Conservation (phyloP, 805 yeast genomes). For the Myxozyma lipomycoides region DNA sequence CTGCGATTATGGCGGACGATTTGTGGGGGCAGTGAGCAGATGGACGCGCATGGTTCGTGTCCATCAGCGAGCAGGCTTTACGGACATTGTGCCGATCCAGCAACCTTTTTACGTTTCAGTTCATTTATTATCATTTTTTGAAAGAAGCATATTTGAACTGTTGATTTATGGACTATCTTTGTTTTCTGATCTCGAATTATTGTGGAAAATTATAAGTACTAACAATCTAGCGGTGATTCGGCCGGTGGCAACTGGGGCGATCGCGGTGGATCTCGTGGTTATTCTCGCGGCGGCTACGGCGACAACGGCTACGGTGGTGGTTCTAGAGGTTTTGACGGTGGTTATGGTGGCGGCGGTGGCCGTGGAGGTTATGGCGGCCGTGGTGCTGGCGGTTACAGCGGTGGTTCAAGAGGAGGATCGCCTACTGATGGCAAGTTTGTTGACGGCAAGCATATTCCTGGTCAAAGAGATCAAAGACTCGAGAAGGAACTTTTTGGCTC, state of each 20-base stretch:
- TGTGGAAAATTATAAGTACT: too few relatives aligned
- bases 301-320: conserved; percentile 20
- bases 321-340: conserved; percentile 27
- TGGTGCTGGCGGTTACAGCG: conserved; percentile 33
- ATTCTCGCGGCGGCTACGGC: conserved; percentile 5
- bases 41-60: too few relatives aligned
- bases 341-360: conserved; percentile 29
- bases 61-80: too few relatives aligned
- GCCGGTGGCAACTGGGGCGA: conserved; percentile 7
- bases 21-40: too few relatives aligned
- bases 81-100: too few relatives aligned
- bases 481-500: conserved; percentile 84
- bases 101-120: too few relatives aligned
- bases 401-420: conserved; percentile 27
- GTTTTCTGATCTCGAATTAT: neutral
- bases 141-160: too few relatives aligned
- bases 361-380: conserved; percentile 32
- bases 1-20: too few relatives aligned
- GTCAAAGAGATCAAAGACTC: conserved; percentile 60
- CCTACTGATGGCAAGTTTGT: conserved; percentile 69
- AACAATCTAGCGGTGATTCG: too few relatives aligned
- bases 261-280: conserved; percentile 15
- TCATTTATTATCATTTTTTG: too few relatives aligned
- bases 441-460: conserved; percentile 84
- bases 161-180: neutral